Conservation (phyloP, 176 grass and related monocot genomes). For the Alopecurus myosuroides region DNA sequence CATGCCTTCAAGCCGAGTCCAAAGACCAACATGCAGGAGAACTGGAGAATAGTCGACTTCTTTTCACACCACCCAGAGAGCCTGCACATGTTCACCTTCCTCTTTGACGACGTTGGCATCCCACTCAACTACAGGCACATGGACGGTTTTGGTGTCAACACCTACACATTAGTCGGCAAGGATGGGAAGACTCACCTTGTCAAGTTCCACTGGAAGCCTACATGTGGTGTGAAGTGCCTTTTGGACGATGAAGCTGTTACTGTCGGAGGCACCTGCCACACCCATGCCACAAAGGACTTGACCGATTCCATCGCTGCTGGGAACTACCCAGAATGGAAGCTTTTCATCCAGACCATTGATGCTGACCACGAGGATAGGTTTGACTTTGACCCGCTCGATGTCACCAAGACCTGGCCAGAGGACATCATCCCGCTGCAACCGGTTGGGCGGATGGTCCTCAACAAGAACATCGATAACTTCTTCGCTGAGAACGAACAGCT, state of each 20-base stretch:
- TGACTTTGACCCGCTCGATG: constrained; percentile 83
- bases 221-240: constrained; percentile 77
- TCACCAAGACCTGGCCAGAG: constrained; percentile 85
- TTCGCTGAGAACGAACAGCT: constrained; percentile 80
- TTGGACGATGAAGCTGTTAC: constrained; percentile 78
- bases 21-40: constrained; percentile 84
- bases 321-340: constrained; percentile 81
- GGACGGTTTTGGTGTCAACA: constrained; percentile 92
- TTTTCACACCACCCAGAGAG: constrained; percentile 94
- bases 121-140: constrained; percentile 91
- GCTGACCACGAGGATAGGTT: constrained; percentile 69
- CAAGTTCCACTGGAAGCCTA: constrained; percentile 92
- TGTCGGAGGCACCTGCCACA: constrained; percentile 73
- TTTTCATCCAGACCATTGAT: constrained; percentile 77
- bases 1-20: constrained; percentile 92
- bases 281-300: constrained; percentile 86
- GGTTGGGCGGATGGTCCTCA: constrained; percentile 81
- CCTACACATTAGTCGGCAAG: constrained; percentile 67
- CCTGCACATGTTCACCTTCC: constrained; percentile 87
- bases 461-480: constrained; percentile 91
- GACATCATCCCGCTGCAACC: constrained; percentile 82
- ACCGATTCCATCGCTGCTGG: constrained; percentile 73
- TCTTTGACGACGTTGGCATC: constrained; percentile 85
- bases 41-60: constrained; percentile 90
- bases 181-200: constrained; percentile 75